Conservation (phyloP, 2,329 filamentous ascomycete genomes). For the Cordyceps pruinosa region DNA sequence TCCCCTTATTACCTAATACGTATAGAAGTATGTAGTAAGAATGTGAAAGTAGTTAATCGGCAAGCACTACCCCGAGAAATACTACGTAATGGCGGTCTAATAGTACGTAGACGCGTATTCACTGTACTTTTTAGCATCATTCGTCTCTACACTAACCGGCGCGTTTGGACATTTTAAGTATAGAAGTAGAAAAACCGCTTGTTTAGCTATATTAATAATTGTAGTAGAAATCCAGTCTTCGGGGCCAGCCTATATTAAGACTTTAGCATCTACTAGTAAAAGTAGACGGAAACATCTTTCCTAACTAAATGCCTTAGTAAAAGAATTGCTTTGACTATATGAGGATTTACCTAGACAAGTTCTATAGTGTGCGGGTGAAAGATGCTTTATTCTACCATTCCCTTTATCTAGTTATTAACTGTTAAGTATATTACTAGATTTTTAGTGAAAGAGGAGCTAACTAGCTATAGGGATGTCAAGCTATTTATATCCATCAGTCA, state of each 20-base stretch:
- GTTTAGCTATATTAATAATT: not conserved
- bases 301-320: not conserved
- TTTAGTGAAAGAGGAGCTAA: not conserved
- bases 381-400: not conserved
- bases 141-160: not conserved
- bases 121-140: not conserved
- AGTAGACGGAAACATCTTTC: not conserved
- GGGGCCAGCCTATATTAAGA: not conserved
- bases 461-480: not conserved
- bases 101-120: not conserved
- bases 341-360: not conserved
- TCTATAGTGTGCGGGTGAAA: not conserved
- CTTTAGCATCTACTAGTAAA: not conserved
- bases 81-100: not conserved
- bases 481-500: not conserved
- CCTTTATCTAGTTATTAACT: not conserved
- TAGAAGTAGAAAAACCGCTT: not conserved
- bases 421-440: not conserved
- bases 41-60: not conserved
- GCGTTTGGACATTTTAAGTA: not conserved
- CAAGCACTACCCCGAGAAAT: not conserved
- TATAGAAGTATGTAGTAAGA: not conserved
- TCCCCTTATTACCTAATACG: not conserved
- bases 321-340: not conserved
- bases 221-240: not conserved